Conservation (phyloP, 2,329 filamentous ascomycete genomes). For the Aspergillaceae sp. region DNA sequence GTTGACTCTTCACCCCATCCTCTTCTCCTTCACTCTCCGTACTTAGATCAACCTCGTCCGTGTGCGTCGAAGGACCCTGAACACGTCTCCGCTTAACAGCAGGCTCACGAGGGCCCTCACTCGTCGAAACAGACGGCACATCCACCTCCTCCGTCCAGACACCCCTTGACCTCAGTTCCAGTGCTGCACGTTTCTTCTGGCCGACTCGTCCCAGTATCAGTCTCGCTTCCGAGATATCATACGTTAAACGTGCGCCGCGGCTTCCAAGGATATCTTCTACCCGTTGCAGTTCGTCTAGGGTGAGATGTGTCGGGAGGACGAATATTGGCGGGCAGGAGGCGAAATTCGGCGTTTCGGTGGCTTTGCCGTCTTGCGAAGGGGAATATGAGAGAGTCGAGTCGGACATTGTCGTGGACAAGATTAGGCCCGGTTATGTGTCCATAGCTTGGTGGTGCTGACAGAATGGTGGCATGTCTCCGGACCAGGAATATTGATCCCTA, state of each 20-base stretch:
- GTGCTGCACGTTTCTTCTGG: slow-evolving; percentile 60
- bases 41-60: slow-evolving; percentile 1
- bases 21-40: slow-evolving; percentile 24
- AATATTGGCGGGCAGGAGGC: slow-evolving; percentile 55
- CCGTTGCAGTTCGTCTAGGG: slow-evolving; percentile 52
- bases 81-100: slow-evolving; percentile 21
- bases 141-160: slow-evolving; percentile 41
- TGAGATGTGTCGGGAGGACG: slow-evolving; percentile 63
- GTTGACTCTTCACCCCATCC: slow-evolving; percentile 10
- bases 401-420: neutral
- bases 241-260: slow-evolving; percentile 53
- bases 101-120: slow-evolving; percentile 2
- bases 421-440: neutral
- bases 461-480: neutral
- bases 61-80: neutral
- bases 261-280: slow-evolving; percentile 56
- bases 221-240: slow-evolving; percentile 61
- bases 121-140: neutral
- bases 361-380: neutral
- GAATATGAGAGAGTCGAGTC: neutral
- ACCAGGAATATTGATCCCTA: neutral
- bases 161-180: slow-evolving; percentile 65
- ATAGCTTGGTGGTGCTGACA: neutral
- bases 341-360: slow-evolving; percentile 17
- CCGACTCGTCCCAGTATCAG: slow-evolving; percentile 67